Conservation (phyloP, 129 eudicot genomes). For the Dittrichia graveolens region DNA sequence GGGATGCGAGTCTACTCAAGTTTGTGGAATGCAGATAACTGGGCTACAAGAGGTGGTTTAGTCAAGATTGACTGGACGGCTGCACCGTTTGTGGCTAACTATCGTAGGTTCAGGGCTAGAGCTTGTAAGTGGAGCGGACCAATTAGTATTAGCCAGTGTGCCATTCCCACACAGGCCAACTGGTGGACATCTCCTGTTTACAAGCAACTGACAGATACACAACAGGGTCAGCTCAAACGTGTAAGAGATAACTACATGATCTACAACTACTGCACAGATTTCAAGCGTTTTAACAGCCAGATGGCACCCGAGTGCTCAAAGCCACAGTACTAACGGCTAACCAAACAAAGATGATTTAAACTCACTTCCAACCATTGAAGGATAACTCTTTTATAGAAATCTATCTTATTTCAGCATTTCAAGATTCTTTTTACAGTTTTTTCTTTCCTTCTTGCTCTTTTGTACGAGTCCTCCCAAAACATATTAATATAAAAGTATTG, state of each 20-base stretch:
- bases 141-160: constrained; percentile 38
- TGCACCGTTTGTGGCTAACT: constrained; percentile 58
- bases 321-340: constrained; percentile 50
- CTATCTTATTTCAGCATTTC: neutral
- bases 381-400: neutral
- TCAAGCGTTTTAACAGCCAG: constrained; percentile 40
- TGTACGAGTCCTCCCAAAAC: no score
- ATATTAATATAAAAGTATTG: no score
- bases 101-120: constrained; percentile 47
- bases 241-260: constrained; percentile 48
- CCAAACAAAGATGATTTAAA: constrained; percentile 3
- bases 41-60: constrained; percentile 72
- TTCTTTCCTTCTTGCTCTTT: no score
- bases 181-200: constrained; percentile 53
- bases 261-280: constrained; percentile 61
- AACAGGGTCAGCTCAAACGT: constrained; percentile 52
- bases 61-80: constrained; percentile 61
- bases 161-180: constrained; percentile 34
- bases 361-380: neutral
- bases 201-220: constrained; percentile 34
- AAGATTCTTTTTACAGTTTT: no score
- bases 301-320: constrained; percentile 56
- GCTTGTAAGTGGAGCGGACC: constrained; percentile 57
- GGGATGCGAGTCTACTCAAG: constrained; percentile 67
- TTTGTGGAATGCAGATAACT: constrained; percentile 70